phyloP scores from a whole-genome alignment of 352 stramenopile genomes.

The Pythium dissotocum region DNA sequence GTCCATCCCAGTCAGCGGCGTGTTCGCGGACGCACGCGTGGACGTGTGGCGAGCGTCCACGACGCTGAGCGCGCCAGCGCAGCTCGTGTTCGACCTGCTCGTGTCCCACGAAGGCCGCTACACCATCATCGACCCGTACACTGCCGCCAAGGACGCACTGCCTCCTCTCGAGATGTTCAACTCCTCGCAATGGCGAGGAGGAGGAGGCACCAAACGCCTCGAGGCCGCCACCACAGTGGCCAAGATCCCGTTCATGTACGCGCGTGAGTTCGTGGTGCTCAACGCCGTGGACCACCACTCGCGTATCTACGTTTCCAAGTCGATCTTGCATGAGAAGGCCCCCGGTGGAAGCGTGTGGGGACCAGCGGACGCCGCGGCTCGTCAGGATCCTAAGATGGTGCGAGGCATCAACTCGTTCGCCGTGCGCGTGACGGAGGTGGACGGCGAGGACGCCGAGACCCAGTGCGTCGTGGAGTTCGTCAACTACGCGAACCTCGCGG shows the following conservation, averaged over 20 bases:
- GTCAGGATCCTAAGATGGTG: background rate
- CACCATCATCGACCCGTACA: slow-evolving; percentile 38
- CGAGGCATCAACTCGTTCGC: slow-evolving; percentile 30
- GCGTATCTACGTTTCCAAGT: slow-evolving; percentile 27
- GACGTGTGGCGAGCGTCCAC: slow-evolving; percentile 28
- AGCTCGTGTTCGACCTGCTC: slow-evolving; percentile 35
- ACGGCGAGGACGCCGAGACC: background rate
- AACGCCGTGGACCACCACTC: slow-evolving; percentile 29
- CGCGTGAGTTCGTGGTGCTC: slow-evolving; percentile 32
- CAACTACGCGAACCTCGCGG: slow-evolving; percentile 28
- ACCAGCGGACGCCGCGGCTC: background rate
- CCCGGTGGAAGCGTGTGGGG: slow-evolving; percentile 7
- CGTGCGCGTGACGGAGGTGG: slow-evolving; percentile 1
- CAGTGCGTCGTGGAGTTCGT: slow-evolving; percentile 18
- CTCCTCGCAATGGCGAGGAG: slow-evolving; percentile 24
- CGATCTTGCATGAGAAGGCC: slow-evolving; percentile 15
- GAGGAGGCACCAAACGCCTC: slow-evolving; percentile 24
- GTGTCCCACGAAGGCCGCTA: slow-evolving; percentile 30
- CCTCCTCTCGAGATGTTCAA: slow-evolving; percentile 31
- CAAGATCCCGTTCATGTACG: slow-evolving; percentile 25
- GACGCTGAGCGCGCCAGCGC: slow-evolving; percentile 20
- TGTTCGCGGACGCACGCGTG: slow-evolving; percentile 25
- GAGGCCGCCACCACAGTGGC: slow-evolving; percentile 24
- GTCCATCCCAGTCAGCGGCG: slow-evolving; percentile 25
- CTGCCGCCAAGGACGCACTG: slow-evolving; percentile 32